Evolutionary conservation across 2,329 filamentous ascomycete species (phyloP).

Genomic region (Apiospora koreana): DNA sequence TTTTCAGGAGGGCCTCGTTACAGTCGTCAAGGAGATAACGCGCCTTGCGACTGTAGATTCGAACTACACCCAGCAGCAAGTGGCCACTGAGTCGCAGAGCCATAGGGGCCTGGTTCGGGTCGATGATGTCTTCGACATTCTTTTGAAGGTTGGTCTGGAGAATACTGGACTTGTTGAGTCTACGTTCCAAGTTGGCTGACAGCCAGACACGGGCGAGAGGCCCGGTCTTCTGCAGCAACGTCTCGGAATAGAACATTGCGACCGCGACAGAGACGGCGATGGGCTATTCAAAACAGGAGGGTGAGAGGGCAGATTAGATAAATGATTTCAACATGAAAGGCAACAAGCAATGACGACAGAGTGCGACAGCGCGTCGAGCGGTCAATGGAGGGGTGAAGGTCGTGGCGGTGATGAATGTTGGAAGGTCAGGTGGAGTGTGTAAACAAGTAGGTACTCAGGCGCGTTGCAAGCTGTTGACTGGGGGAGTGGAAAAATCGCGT

Average conservation of each 20-base stretch:
- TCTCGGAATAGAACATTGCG: conserved; percentile 97
- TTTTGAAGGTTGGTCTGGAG: conserved; percentile 92
- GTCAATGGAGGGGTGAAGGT: conserved; percentile 9
- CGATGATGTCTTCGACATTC: conserved; percentile 94
- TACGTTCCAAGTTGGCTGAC: conserved; percentile 96
- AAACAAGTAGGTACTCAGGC: conserved; percentile 10
- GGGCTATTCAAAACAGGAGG: conserved; percentile 13
- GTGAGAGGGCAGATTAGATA: not conserved
- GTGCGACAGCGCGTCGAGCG: conserved; percentile 10
- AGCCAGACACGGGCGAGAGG: conserved; percentile 97
- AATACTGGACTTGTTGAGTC: conserved; percentile 95
- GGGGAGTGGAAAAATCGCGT: conserved; percentile 11
- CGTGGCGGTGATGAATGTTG: conserved; percentile 7
- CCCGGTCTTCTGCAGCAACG: conserved; percentile 93
- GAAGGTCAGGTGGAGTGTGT: not conserved
- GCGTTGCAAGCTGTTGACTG: conserved; percentile 10
- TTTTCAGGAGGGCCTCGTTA: conserved; percentile 95
- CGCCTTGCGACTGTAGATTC: conserved; percentile 97
- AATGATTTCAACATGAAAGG: conserved; percentile 16
- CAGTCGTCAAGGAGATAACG: conserved; percentile 96
- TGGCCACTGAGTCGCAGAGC: conserved; percentile 92
- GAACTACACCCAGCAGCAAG: conserved; percentile 89
- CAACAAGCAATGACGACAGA: conserved; percentile 12
- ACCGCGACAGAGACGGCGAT: conserved; percentile 28
- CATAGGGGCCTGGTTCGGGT: conserved; percentile 89